Conservation (phyloP, 805 yeast genomes). For the Schwanniomyces yamadae region DNA sequence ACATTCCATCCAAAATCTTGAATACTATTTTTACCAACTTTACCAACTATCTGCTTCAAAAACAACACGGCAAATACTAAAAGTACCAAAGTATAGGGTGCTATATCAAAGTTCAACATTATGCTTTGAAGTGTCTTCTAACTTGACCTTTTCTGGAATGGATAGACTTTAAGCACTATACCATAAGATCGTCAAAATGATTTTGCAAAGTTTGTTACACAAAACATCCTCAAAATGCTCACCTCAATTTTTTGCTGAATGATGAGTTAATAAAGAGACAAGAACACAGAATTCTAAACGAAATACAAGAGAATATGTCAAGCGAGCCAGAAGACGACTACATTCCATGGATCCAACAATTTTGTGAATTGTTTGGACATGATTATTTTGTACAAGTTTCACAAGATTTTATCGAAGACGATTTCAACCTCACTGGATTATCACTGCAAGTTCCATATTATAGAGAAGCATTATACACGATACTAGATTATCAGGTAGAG, state of each 20-base stretch:
- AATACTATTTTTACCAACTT: conserved; percentile 35
- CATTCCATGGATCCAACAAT: conserved; percentile 81
- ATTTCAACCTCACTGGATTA: conserved; percentile 91
- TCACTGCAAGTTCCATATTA: conserved; percentile 84
- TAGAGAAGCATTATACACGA: conserved; percentile 86
- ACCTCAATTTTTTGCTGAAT: conserved; percentile 1
- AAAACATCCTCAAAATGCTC: not conserved
- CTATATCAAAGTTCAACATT: conserved; percentile 26
- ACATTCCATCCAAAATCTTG: conserved; percentile 39
- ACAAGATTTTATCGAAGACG: conserved; percentile 93
- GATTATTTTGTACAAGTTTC: conserved; percentile 91
- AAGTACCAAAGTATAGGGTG: conserved; percentile 33
- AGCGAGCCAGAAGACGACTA: conserved; percentile 51
- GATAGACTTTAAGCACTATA: too few species aligned
- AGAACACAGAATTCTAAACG: not conserved
- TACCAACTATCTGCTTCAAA: conserved; percentile 32
- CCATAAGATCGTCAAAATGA: too few species aligned
- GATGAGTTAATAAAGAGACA: conserved; percentile 2
- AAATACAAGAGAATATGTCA: conserved; percentile 24
- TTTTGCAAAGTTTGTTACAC: conserved; percentile 1
- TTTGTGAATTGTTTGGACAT: conserved; percentile 76
- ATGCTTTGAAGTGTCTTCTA: too few species aligned
- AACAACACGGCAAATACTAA: conserved; percentile 35
- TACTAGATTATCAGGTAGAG: conserved; percentile 75
- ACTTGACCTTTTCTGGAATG: too few species aligned